A percentile compares a stretch with the other conserved stretches of the same genome.
Evolutionary conservation across 768 basidiomycete genomes (phyloP).

Genomic region (Cystobasidium onofrii): DNA sequence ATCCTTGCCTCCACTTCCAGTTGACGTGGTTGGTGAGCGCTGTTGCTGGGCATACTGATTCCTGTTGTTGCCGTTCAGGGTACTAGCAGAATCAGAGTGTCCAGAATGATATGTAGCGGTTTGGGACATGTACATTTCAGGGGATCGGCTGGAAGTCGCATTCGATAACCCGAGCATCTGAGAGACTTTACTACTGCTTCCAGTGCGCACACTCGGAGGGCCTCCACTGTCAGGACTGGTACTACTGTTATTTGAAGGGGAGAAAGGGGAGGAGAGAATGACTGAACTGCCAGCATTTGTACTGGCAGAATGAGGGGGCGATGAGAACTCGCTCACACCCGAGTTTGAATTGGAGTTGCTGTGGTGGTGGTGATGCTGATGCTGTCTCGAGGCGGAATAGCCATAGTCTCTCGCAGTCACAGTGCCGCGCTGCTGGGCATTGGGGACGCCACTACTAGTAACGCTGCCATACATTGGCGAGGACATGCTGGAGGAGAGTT

Average conservation of each 20-base stretch:
- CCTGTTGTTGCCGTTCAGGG: background rate
- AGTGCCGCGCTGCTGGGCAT: background rate
- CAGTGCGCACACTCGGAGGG: background rate
- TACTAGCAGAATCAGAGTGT: background rate
- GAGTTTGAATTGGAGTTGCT: no score
- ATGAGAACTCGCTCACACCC: background rate
- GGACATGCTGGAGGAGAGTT: background rate
- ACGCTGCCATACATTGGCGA: background rate
- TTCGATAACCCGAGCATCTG: conserved; percentile 13
- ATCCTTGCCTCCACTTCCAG: background rate
- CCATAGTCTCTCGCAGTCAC: background rate
- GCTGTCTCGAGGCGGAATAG: background rate
- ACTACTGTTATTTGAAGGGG: no score
- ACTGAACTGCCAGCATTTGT: background rate
- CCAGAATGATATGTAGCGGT: background rate
- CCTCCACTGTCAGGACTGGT: background rate
- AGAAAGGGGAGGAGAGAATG: background rate
- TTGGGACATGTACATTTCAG: background rate
- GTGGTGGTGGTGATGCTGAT: background rate
- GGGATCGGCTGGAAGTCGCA: background rate
- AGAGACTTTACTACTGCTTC: background rate
- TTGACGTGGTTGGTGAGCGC: background rate
- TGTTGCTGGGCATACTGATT: background rate
- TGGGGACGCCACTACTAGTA: background rate
- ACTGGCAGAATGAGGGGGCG: background rate